Conservation (phyloP, 306 rosid species). For the Quercus mongolica region DNA sequence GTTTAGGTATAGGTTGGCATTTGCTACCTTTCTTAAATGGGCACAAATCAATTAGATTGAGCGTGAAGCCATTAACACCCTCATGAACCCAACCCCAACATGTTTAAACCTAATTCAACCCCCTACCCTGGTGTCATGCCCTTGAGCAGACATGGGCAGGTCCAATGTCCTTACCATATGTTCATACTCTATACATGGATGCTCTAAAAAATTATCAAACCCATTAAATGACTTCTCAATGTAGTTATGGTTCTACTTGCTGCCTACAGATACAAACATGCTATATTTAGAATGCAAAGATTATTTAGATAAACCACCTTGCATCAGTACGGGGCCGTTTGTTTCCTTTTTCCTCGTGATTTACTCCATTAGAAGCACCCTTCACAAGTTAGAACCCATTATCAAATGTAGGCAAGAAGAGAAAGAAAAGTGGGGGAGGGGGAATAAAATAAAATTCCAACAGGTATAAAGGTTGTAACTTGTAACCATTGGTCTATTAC, state of each 20-base stretch:
- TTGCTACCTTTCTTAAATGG: background rate
- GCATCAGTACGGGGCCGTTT: slow-evolving; percentile 41
- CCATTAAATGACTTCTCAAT: background rate
- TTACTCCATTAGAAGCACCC: slow-evolving; percentile 54
- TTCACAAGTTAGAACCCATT: slow-evolving; percentile 21
- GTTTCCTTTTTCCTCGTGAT: slow-evolving; percentile 52
- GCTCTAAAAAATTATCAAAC: background rate
- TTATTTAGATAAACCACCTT: slow-evolving; percentile 36
- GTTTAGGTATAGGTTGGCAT: background rate
- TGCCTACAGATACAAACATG: background rate
- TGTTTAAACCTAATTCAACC: background rate
- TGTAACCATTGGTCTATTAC: slow-evolving; percentile 17
- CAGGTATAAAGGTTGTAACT: background rate
- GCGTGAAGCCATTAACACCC: background rate
- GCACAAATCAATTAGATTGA: background rate
- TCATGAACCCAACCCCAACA: background rate
- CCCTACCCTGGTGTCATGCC: too few relatives aligned
- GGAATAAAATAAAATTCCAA: background rate
- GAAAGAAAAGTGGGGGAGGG: background rate
- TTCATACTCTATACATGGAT: background rate
- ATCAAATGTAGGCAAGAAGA: background rate
- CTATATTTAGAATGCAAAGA: background rate
- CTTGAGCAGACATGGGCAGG: background rate
- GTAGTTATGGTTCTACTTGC: background rate
- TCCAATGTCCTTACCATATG: background rate